These are phyloP conservation scores for Trichomonas tenax DNA, from an alignment of 208 protist genomes.

Conservation along the genomic window DNA sequence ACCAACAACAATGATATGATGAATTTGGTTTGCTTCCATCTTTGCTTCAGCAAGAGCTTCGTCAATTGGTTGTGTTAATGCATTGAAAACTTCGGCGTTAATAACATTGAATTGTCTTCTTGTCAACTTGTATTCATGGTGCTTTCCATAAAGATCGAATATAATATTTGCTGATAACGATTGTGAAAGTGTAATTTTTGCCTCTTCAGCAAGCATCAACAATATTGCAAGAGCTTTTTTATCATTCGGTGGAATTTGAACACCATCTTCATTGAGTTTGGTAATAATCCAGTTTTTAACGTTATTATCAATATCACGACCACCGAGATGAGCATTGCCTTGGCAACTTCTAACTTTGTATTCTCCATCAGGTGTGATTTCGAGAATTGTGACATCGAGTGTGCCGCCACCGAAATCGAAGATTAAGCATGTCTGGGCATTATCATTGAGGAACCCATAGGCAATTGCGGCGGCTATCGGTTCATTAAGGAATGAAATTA, in stretches of 20 bases:
- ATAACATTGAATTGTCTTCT: not conserved
- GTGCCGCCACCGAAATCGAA: not conserved
- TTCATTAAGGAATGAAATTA: constrained; percentile 56
- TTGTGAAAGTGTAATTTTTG: not conserved
- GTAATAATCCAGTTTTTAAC: not conserved
- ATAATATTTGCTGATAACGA: not conserved
- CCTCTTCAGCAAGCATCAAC: not conserved
- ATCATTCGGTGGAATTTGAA: not conserved
- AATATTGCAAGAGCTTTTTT: not conserved
- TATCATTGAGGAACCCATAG: constrained; percentile 48
- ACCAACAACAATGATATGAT: constrained; percentile 86
- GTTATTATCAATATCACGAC: not conserved
- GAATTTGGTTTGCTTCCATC: constrained; percentile 71
- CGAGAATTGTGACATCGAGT: not conserved
- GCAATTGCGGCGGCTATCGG: constrained; percentile 57
- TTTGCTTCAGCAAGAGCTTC: constrained; percentile 73
- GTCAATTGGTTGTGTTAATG: constrained; percentile 47
- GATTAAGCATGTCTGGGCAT: constrained; percentile 32
- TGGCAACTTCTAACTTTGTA: not conserved
- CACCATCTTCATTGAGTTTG: not conserved
- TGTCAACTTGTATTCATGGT: not conserved
- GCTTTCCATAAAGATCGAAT: not conserved
- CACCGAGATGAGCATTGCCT: not conserved
- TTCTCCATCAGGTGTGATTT: not conserved
- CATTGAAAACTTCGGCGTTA: constrained; percentile 50